These are phyloP conservation scores for Elsinoe arachidis DNA, from an alignment of 2,329 filamentous ascomycete species.

Conservation along the genomic window DNA sequence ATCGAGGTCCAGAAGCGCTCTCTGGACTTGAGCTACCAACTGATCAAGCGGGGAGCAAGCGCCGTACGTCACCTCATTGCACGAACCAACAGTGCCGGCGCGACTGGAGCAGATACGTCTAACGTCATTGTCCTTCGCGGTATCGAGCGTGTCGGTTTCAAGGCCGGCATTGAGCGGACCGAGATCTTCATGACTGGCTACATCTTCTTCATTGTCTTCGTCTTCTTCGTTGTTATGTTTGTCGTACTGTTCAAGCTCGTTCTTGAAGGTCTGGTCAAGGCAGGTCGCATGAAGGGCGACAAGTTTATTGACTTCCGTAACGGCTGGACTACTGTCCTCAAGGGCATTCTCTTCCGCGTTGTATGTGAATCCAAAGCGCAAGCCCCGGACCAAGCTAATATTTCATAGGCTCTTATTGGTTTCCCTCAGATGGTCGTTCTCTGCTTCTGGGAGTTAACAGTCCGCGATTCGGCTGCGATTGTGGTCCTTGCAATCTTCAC, in stretches of 20 bases:
- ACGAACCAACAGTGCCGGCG: constrained; percentile 21
- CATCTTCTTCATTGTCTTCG: constrained; percentile 79
- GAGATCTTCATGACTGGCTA: constrained; percentile 92
- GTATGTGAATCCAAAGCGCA: constrained; percentile 25
- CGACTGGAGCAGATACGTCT: constrained; percentile 25
- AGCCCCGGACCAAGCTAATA: constrained; percentile 10
- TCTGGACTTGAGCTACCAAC: constrained; percentile 34
- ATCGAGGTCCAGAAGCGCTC: constrained; percentile 71
- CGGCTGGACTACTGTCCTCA: constrained; percentile 84
- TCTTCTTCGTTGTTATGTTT: constrained; percentile 61
- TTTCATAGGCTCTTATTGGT: constrained; percentile 61
- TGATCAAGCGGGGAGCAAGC: constrained; percentile 47
- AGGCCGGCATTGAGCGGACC: constrained; percentile 72
- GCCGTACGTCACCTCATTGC: constrained; percentile 35
- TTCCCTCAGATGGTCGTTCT: constrained; percentile 87
- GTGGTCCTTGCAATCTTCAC: constrained; percentile 84
- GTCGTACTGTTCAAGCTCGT: constrained; percentile 73
- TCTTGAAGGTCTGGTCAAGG: constrained; percentile 66
- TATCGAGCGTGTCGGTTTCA: constrained; percentile 83
- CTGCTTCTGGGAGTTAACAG: constrained; percentile 87
- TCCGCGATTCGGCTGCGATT: constrained; percentile 74
- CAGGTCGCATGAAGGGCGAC: constrained; percentile 70
- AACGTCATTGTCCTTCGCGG: constrained; percentile 56
- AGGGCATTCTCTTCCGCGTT: constrained; percentile 87
- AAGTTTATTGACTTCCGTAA: constrained; percentile 91